Base-by-base conservation (phyloP, 495 filamentous ascomycete genomes). In the Penicillium cataractarum region DNA sequence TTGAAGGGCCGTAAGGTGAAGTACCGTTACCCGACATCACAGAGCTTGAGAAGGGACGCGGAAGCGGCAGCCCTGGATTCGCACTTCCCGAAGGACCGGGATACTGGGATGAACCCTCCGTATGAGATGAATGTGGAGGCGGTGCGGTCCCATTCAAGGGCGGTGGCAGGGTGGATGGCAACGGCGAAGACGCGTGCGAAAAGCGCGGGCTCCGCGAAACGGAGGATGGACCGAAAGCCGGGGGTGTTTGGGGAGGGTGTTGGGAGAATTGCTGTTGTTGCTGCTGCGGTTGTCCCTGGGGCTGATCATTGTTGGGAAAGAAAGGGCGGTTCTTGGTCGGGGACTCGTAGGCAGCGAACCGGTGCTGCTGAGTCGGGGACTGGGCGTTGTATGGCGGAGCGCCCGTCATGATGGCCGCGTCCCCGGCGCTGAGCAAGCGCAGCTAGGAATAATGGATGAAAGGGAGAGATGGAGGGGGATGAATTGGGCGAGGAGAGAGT, bases 241-340 rank as follows among this genome's bases (percentile, higher is more conserved):
- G 84, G 58, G 76, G 83, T 62, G 71, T 85, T 76, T 72, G 87
- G 71, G 70, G 87, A 78, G 70, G 84, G 58, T 75, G 77, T 37
- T 76, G 76, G 31, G 74, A 79, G 68, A 87, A 87, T 59, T 21
- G 29, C 22, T 60, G 70, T 46, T 56, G 64, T 13, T 63, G 64
- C 37, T 58, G 61, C 50, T 60, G 64, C 37, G 55, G 61, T 44
- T 60, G 62, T 27, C 55, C 48, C n/a, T 58, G 66, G 10, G 61
- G 65, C 37, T 68, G 70, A 22, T 84, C 86, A 78, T 86, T 87
- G 74, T 83, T 86, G 62, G 84, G 83, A 66, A 83, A 80, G 49
- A 72, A 80, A 37, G 75, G 70, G 64, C 79, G 83, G 63, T 74
- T 73, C 79, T 86, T 84, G 72, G 70, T 74, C 48, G 77, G 80